Evolutionary conservation across 139 green algal species (phyloP), one percentile per base, ranked within the genome.

Genomic region (Chlamydomonas incerta): DNA sequence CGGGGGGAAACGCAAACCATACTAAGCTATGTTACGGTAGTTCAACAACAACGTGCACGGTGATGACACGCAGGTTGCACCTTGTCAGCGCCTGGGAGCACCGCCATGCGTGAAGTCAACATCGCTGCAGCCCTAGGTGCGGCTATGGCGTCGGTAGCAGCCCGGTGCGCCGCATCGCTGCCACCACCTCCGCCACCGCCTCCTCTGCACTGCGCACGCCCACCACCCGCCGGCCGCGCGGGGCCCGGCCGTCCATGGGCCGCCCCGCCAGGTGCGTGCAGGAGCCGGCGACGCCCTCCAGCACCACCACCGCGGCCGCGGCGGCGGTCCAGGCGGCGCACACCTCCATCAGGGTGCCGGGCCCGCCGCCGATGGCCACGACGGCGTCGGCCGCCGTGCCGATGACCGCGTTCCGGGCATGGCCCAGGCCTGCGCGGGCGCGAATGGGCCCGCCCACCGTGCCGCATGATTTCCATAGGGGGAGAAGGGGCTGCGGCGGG

Each of bases 331-430:
- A 87, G 2, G 82, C 82, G 28, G 57, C 37, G 18, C 34, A 18
- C 63, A 87, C 1, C 82, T 87, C 85, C 3, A 47, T 47, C 34
- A 89, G n/a, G 1, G 86, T 89, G 6, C 77, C 86, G 20, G 71
- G 68, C 1, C 79, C 79, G 5, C 86, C 86, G 55, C 79, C 86
- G 21, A 89, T n/a, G 31, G 66, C 86, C 2, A 89, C 52, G 18
- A 89, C 34, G 21, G 60, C 86, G 21, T 87, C 41, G 0, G 70
- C 86, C 18, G 79, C 71, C 10, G 34, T 31, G 14, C 31, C 86
- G 26, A 89, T 81, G 5, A 89, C 47, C 24, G 69, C 71, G 41
- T 89, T 89, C 10, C 86, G 47, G 1, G 60, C n/a, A 14, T 87
- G 31, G 23, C 72, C 79, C 31, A 89, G 20, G 1, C 86, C 86